Base-by-base conservation (phyloP, 768 basidiomycete genomes). In the Pilatotrama ljubarskyi region DNA sequence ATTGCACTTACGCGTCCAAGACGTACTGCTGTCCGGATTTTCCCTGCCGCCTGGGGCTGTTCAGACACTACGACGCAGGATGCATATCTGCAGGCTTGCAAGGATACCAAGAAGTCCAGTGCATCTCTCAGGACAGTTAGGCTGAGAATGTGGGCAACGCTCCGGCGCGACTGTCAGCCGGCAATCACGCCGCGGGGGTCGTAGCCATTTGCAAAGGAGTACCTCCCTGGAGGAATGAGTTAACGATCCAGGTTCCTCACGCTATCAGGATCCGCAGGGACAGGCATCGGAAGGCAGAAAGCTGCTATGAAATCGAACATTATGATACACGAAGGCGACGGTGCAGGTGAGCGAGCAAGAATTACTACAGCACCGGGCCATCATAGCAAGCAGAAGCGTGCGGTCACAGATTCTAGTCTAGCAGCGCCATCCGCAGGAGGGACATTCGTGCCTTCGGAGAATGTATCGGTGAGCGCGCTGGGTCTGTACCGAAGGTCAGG, bases 131-230 rank as follows among this genome's bases (percentile, higher is more conserved):
- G 40, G 41, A 22, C 20, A 20, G 22, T 47, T 60, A 60, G 52
- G 53, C 52, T 55, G 52, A 60, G 59, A 60, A 60, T 29, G 52
- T 50, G 52, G 29, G 48, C 46, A 55, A 35, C 25, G 58, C 43
- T 38, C 48, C 48, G 50, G 14, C 22, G 46, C 51, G 48, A 41
- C 38, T 50, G 52, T 32, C 53, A 42, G 17, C 47, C 59, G 59
- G 59, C 59, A 54, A 60, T 60, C 59, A 55, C 59, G 44, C 35
- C 11, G 25, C 13, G 25, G 15, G 15, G 14, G 44, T 15, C 15
- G 58, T 22, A 29, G 46, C 37, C 22, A 48, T 18, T 48, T 47
- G 42, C 52, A 50, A 36, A 37, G 47, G 46, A n/a, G 29, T 46
- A 18, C 41, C 17, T 32, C 44, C 35, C 13, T 3, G 38, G 6